These are phyloP conservation scores for Thermomucor indicae-seudaticae DNA, from an alignment of 371 early-diverging fungal species.

Conservation along the genomic window DNA sequence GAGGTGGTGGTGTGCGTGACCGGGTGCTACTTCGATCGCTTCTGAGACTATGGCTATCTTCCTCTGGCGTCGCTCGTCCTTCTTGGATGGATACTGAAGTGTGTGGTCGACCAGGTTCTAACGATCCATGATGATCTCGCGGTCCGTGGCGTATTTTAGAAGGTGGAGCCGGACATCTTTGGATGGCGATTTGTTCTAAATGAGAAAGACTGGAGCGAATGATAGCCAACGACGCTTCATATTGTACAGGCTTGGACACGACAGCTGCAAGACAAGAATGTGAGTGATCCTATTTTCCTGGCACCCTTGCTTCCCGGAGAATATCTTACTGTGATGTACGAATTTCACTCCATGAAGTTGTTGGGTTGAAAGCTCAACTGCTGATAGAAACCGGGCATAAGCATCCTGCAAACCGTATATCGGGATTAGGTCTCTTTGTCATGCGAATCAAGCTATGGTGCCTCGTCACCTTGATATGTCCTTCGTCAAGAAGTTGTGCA, in stretches of 20 bases:
- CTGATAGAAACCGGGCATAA: slow-evolving; percentile 31
- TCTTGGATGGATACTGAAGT: background rate
- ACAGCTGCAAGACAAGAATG: slow-evolving; percentile 13
- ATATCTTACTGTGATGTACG: slow-evolving; percentile 38
- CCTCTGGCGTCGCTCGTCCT: slow-evolving; percentile 8
- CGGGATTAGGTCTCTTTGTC: background rate
- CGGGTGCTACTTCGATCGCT: slow-evolving; percentile 4
- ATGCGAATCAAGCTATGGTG: background rate
- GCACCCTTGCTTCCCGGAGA: background rate
- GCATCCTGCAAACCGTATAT: slow-evolving; percentile 27
- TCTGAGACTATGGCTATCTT: background rate
- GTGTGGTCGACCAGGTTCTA: too few relatives aligned
- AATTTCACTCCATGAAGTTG: slow-evolving; percentile 37
- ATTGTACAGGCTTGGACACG: slow-evolving; percentile 27
- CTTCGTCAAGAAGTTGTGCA: slow-evolving; percentile 27
- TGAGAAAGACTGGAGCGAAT: slow-evolving; percentile 32
- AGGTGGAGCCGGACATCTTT: slow-evolving; percentile 12
- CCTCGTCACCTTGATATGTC: slow-evolving; percentile 25
- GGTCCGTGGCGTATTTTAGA: too few relatives aligned
- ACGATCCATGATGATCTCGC: too few relatives aligned
- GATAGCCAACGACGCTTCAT: slow-evolving; percentile 21
- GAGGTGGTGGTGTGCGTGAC: slow-evolving; percentile 24
- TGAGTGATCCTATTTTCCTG: background rate
- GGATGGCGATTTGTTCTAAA: slow-evolving; percentile 30
- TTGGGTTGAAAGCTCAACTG: slow-evolving; percentile 26